Evolutionary conservation across 2,329 filamentous ascomycete species (phyloP).

Genomic region (Fusarium devonianum): DNA sequence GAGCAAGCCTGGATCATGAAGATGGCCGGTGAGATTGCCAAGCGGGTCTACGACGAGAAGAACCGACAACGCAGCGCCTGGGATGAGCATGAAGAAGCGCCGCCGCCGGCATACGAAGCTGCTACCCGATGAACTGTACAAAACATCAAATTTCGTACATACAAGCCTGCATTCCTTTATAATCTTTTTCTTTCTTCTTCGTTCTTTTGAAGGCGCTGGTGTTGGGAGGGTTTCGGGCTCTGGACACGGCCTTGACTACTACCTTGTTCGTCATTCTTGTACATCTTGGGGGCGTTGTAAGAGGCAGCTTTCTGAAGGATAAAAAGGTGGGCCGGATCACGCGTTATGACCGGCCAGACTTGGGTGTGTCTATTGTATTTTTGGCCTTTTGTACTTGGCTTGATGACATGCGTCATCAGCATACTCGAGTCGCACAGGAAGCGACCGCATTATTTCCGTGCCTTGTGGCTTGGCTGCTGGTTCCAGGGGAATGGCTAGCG

Average conservation of each 20-base stretch:
- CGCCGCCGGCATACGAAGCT: conserved; percentile 69
- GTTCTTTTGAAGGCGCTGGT: conserved; percentile 34
- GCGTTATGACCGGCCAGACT: conserved; percentile 25
- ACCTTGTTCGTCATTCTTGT: conserved; percentile 29
- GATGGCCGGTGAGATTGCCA: conserved; percentile 91
- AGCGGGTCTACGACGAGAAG: conserved; percentile 89
- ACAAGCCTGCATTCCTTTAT: conserved; percentile 31
- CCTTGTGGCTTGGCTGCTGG: conserved; percentile 24
- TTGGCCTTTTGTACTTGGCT: conserved; percentile 19
- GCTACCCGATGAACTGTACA: conserved; percentile 48
- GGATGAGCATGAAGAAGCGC: conserved; percentile 63
- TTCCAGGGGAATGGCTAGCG: conserved; percentile 28
- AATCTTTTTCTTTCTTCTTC: conserved; percentile 19
- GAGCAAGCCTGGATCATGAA: conserved; percentile 90
- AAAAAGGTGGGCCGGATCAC: conserved; percentile 35
- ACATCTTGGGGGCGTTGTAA: conserved; percentile 33
- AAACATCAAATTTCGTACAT: conserved; percentile 22
- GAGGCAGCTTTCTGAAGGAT: conserved; percentile 22
- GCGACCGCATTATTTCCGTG: conserved; percentile 10
- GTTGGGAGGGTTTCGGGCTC: conserved; percentile 28
- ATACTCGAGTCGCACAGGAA: too few species aligned
- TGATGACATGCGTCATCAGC: too few species aligned
- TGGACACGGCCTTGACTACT: conserved; percentile 16
- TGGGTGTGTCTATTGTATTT: conserved; percentile 18
- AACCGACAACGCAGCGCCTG: conserved; percentile 49